These are phyloP conservation scores for Flaveria trinervia DNA, from an alignment of 129 eudicot species.

Conservation along the genomic window DNA sequence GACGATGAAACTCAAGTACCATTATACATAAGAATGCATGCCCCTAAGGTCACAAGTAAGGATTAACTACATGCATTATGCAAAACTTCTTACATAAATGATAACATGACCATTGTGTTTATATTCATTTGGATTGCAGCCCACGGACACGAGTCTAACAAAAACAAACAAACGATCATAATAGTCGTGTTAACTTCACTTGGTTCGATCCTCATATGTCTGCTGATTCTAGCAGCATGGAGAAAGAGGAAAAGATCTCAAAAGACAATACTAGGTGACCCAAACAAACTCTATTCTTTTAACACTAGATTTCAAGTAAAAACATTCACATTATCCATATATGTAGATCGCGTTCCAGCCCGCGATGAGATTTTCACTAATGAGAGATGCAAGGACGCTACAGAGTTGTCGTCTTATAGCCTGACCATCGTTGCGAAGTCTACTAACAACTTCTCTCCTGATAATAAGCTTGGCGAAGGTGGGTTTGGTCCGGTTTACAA, in stretches of 20 bases:
- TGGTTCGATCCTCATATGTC: constrained; percentile 18
- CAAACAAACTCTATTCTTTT: constrained; percentile 5
- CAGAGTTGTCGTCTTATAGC: constrained; percentile 30
- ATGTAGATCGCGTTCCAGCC: constrained; percentile 4
- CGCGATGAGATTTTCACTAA: background rate
- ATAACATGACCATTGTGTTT: too few relatives aligned
- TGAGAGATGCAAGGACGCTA: constrained; percentile 16
- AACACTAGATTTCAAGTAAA: background rate
- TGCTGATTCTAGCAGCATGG: constrained; percentile 29
- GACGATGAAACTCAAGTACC: constrained; percentile 31
- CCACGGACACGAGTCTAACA: background rate
- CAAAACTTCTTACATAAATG: background rate
- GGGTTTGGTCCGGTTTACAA: constrained; percentile 45
- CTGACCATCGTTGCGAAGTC: constrained; percentile 17
- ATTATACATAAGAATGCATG: constrained; percentile 46
- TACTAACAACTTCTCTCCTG: constrained; percentile 27
- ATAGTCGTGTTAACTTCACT: constrained; percentile 7
- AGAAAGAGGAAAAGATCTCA: constrained; percentile 29
- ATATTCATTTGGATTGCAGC: background rate
- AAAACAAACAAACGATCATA: constrained; percentile 16
- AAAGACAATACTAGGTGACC: constrained; percentile 11
- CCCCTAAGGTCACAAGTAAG: constrained; percentile 42
- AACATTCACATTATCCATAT: background rate
- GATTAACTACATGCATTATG: background rate
- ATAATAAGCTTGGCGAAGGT: constrained; percentile 38